Conservation (phyloP, 2,329 filamentous ascomycete species). For the Talaromyces atroroseus region DNA sequence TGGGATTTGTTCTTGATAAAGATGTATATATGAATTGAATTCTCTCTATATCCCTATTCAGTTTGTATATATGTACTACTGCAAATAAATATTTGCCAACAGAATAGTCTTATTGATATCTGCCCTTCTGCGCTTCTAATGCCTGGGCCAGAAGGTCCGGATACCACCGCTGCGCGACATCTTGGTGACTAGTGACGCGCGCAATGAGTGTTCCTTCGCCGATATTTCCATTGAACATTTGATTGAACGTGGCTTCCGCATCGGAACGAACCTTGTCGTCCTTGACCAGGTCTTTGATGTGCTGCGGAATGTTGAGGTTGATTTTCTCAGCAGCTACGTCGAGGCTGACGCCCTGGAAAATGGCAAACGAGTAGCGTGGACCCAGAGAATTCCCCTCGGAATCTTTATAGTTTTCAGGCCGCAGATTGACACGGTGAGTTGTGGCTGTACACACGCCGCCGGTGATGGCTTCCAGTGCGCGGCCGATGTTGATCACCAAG, state of each 20-base stretch:
- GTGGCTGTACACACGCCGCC: constrained; percentile 32
- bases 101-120: not conserved
- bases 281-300: constrained; percentile 26
- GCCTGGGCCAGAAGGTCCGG: constrained; percentile 28
- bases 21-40: not conserved
- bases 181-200: constrained; percentile 33
- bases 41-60: not conserved
- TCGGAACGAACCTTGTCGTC: constrained; percentile 31
- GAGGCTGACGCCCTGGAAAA: constrained; percentile 32
- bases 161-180: constrained; percentile 34
- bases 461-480: constrained; percentile 31
- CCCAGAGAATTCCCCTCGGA: constrained; percentile 21
- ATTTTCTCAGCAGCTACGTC: constrained; percentile 28
- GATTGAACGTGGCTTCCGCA: constrained; percentile 33
- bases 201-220: constrained; percentile 32
- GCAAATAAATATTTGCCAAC: not conserved
- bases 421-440: constrained; percentile 31
- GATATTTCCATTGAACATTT: constrained; percentile 26
- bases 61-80: not conserved
- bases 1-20: not conserved
- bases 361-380: constrained; percentile 31
- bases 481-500: constrained; percentile 47
- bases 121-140: constrained; percentile 22
- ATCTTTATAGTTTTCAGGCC: constrained; percentile 24
- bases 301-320: constrained; percentile 24